Percentiles rank a stretch among this genome's conserved stretches.
These are phyloP conservation scores for Eucommia ulmoides DNA, from an alignment of 257 asterid genomes.

Conservation along the genomic window DNA sequence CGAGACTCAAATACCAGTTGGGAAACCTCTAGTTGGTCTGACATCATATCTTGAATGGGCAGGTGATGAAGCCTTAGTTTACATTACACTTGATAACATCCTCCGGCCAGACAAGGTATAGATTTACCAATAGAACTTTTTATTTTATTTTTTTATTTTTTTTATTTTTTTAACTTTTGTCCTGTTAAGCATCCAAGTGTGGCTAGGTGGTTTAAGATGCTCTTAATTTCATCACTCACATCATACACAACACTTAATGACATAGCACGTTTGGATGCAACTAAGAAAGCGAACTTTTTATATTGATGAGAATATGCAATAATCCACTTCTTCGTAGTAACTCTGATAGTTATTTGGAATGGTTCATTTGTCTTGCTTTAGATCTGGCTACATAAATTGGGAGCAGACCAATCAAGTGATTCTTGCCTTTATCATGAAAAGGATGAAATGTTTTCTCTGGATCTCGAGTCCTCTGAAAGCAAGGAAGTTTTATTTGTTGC, in stretches of 20 bases:
- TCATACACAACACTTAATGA: too few species aligned
- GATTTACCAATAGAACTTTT: too few species aligned
- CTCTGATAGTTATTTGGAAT: not conserved
- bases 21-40: constrained; percentile 56
- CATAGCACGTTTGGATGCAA: too few species aligned
- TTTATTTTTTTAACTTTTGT: too few species aligned
- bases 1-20: constrained; percentile 59
- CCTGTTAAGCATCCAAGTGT: too few species aligned
- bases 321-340: too few species aligned
- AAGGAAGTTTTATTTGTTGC: constrained; percentile 65
- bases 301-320: too few species aligned
- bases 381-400: constrained; percentile 86
- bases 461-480: constrained; percentile 76
- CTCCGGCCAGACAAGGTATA: constrained; percentile 93
- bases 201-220: too few species aligned
- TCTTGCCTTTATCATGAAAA: constrained; percentile 83
- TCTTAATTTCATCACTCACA: too few species aligned
- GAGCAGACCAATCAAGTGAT: constrained; percentile 59
- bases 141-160: too few species aligned
- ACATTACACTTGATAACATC: constrained; percentile 77
- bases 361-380: constrained; percentile 19
- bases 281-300: too few species aligned
- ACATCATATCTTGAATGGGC: constrained; percentile 77
- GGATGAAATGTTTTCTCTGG: constrained; percentile 74
- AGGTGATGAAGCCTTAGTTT: constrained; percentile 68